phyloP scores from a whole-genome alignment of 495 filamentous ascomycete species.

The Trichoderma parareesei region DNA sequence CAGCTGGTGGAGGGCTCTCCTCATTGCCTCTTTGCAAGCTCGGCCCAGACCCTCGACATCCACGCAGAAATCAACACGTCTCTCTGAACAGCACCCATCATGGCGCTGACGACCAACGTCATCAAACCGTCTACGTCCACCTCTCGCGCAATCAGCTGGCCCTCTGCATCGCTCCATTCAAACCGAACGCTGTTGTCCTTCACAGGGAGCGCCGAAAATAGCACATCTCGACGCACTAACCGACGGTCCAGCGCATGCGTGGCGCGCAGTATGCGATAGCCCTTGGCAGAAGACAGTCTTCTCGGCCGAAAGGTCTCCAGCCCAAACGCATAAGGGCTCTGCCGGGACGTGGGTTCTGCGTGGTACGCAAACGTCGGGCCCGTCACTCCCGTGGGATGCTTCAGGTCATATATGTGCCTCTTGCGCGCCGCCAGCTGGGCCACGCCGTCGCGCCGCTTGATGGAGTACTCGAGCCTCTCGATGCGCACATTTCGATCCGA shows the following conservation, averaged over 20 bases:
- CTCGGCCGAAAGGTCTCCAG: background rate
- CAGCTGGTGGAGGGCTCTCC: background rate
- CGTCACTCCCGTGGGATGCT: constrained; percentile 5
- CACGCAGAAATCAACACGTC: background rate
- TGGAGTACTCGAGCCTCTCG: constrained; percentile 7
- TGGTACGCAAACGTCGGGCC: constrained; percentile 7
- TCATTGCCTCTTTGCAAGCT: constrained; percentile 1
- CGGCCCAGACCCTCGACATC: background rate
- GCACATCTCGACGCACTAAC: background rate
- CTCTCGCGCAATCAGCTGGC: constrained; percentile 2
- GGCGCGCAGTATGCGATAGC: constrained; percentile 2
- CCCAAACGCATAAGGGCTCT: constrained; percentile 4
- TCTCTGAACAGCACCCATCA: background rate
- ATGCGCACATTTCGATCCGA: constrained; percentile 9
- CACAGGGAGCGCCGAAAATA: background rate
- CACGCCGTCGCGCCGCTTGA: constrained; percentile 7
- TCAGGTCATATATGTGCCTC: constrained; percentile 10
- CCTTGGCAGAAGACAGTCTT: background rate
- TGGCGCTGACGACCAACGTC: background rate
- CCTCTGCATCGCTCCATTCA: background rate
- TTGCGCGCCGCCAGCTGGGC: constrained; percentile 10
- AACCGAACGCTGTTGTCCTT: background rate
- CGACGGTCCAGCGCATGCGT: background rate
- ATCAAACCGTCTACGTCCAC: background rate
- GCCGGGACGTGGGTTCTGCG: constrained; percentile 4